These are phyloP conservation scores for Tetradesmus obliquus DNA, from an alignment of 139 green algal genomes.

Conservation along the genomic window DNA sequence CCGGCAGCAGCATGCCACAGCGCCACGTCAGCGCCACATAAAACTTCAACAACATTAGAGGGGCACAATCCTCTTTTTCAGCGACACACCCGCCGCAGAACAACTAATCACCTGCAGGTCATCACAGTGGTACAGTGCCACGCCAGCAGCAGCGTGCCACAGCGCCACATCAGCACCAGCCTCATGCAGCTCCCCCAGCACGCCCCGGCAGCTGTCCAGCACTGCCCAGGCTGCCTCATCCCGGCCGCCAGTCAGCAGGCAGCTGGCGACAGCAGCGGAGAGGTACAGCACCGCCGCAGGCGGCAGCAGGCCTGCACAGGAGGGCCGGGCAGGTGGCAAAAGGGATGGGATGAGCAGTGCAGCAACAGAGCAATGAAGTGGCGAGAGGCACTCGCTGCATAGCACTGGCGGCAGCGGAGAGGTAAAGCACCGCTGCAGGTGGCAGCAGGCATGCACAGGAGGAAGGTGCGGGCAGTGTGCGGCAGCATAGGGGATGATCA, in stretches of 20 bases:
- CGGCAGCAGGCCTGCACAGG: slow-evolving; percentile 6
- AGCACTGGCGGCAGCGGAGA: slow-evolving; percentile 6
- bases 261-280: slow-evolving; percentile 20
- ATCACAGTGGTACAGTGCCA: slow-evolving; percentile 53
- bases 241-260: slow-evolving; percentile 52
- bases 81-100: too few species aligned
- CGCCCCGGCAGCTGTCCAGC: slow-evolving; percentile 25
- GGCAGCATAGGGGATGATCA: too few species aligned
- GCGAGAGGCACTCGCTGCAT: too few species aligned
- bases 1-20: slow-evolving; percentile 49
- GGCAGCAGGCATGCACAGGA: slow-evolving; percentile 4
- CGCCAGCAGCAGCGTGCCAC: slow-evolving; percentile 43
- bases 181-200: slow-evolving; percentile 48
- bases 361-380: too few species aligned
- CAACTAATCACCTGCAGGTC: slow-evolving; percentile 43
- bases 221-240: slow-evolving; percentile 33
- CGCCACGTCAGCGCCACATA: neutral
- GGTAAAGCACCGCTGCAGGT: slow-evolving; percentile 18
- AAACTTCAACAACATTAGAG: neutral
- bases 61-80: neutral
- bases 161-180: slow-evolving; percentile 49
- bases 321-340: neutral
- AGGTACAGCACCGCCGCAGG: slow-evolving; percentile 27
- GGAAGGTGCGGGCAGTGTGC: neutral
- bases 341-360: neutral